These are phyloP conservation scores for Phlebiopsis gigantea DNA, from an alignment of 768 basidiomycete species.

Conservation along the genomic window DNA sequence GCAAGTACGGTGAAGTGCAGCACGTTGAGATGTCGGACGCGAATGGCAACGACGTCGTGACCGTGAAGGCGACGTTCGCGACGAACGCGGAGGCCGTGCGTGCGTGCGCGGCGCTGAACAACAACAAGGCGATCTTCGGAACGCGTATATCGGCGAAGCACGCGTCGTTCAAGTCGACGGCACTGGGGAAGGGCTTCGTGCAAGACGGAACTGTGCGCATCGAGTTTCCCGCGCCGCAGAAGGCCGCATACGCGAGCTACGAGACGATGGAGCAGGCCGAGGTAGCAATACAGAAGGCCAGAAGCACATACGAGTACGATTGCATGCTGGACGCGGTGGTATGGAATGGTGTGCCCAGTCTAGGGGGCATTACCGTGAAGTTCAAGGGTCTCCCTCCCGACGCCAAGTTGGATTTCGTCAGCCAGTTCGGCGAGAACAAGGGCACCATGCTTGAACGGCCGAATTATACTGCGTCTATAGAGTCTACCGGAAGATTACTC, in stretches of 20 bases:
- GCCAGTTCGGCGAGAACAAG: conserved; percentile 40
- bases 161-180: conserved; percentile 33
- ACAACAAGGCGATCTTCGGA: conserved; percentile 30
- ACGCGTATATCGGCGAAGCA: conserved; percentile 40
- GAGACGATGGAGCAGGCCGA: conserved; percentile 41
- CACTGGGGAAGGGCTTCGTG: conserved; percentile 34
- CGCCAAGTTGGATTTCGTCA: conserved; percentile 35
- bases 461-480: conserved; percentile 29
- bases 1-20: conserved; percentile 42
- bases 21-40: conserved; percentile 27
- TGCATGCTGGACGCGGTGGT: conserved; percentile 40
- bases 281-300: conserved; percentile 41
- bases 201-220: conserved; percentile 53
- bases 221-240: conserved; percentile 53
- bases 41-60: conserved; percentile 15
- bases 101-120: conserved; percentile 51
- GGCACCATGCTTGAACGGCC: conserved; percentile 49
- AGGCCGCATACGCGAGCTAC: conserved; percentile 62
- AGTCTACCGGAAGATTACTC: conserved; percentile 12
- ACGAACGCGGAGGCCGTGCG: conserved; percentile 43
- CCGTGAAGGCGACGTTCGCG: conserved; percentile 43
- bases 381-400: conserved; percentile 49
- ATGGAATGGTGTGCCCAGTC: conserved; percentile 53
- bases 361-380: conserved; percentile 56
- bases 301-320: conserved; percentile 32